Evolutionary conservation across 257 asterid species (phyloP).

Genomic region (Rubia yunnanensis): DNA sequence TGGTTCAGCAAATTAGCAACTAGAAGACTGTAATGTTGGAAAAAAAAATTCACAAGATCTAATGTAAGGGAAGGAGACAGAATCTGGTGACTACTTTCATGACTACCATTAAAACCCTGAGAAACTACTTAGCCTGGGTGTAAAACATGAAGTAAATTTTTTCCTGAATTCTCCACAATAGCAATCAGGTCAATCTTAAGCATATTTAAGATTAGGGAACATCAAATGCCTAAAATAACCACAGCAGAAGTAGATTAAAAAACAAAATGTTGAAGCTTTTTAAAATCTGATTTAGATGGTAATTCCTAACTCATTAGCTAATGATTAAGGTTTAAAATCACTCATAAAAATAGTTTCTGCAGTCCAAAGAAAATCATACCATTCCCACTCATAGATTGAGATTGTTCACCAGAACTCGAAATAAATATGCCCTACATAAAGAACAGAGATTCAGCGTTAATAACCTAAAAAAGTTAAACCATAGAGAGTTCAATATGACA

Average conservation of each 20-base stretch:
- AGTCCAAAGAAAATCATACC: slow-evolving; percentile 42
- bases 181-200: background rate
- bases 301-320: background rate
- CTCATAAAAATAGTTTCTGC: slow-evolving; percentile 10
- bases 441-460: slow-evolving; percentile 9
- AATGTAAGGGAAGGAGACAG: background rate
- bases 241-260: background rate
- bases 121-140: background rate
- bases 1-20: background rate
- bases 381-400: slow-evolving; percentile 85
- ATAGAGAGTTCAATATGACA: background rate
- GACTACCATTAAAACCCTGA: background rate
- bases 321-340: background rate
- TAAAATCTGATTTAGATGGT: background rate
- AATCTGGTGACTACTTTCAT: background rate
- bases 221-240: slow-evolving; percentile 1
- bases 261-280: background rate
- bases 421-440: slow-evolving; percentile 73
- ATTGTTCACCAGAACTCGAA: slow-evolving; percentile 95
- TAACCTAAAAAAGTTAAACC: slow-evolving; percentile 4
- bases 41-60: background rate
- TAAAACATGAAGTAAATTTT: background rate
- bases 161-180: background rate
- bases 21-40: background rate
- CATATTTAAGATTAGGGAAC: background rate